Conservation (phyloP, 495 filamentous ascomycete species). For the Penicillium bovifimosum region DNA sequence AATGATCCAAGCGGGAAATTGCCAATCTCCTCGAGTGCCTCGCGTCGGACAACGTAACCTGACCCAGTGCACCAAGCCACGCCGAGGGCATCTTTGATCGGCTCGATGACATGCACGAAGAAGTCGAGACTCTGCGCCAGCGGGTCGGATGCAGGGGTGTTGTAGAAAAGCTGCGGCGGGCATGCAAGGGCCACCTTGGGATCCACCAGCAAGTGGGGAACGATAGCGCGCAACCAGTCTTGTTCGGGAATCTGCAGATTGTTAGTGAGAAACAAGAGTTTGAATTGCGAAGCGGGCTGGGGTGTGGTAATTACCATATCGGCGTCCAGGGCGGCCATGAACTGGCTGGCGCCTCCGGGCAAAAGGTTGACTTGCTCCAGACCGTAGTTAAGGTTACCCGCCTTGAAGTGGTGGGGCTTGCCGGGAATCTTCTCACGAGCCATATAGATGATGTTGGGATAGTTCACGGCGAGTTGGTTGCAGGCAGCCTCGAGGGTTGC, state of each 20-base stretch:
- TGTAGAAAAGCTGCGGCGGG: slow-evolving; percentile 53
- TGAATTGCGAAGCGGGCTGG: slow-evolving; percentile 2
- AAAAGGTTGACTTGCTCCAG: slow-evolving; percentile 31
- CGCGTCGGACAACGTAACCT: slow-evolving; percentile 45
- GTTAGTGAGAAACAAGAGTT: slow-evolving; percentile 2
- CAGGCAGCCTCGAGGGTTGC: slow-evolving; percentile 28
- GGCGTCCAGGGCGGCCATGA: slow-evolving; percentile 48
- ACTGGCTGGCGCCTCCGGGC: slow-evolving; percentile 39
- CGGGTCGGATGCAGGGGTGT: slow-evolving; percentile 45
- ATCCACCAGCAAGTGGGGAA: slow-evolving; percentile 46
- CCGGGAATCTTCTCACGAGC: slow-evolving; percentile 42
- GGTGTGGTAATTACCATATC: slow-evolving; percentile 41
- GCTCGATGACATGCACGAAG: slow-evolving; percentile 46
- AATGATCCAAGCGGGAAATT: slow-evolving; percentile 45
- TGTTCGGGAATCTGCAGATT: slow-evolving; percentile 41
- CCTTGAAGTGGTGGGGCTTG: slow-evolving; percentile 50
- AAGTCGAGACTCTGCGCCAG: slow-evolving; percentile 43
- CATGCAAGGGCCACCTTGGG: slow-evolving; percentile 45
- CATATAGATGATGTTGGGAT: slow-evolving; percentile 44
- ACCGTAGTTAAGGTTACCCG: slow-evolving; percentile 50
- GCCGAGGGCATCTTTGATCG: slow-evolving; percentile 45
- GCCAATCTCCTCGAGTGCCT: slow-evolving; percentile 46
- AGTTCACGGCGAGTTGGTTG: slow-evolving; percentile 19
- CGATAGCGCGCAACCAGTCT: slow-evolving; percentile 46
- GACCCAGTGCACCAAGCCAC: slow-evolving; percentile 51